Evolutionary conservation across 768 basidiomycete genomes (phyloP).

Genomic region (Panaeolus papilionaceus): DNA sequence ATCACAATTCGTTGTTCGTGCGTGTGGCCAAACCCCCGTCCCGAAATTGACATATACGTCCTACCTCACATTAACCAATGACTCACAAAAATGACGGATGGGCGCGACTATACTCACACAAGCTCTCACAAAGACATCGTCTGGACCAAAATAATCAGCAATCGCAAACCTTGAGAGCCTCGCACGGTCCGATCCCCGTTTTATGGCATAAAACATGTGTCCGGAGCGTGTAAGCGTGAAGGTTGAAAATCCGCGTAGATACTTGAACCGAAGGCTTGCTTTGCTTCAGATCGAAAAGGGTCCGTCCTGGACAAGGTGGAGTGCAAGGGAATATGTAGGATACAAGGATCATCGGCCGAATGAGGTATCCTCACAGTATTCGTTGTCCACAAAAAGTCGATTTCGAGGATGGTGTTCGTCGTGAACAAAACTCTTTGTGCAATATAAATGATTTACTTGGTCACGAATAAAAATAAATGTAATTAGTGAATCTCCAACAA

Average conservation of each 20-base stretch:
- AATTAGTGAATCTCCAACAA: not conserved
- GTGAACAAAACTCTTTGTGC: not conserved
- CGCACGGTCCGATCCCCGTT: conserved; percentile 10
- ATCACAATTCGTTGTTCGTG: not conserved
- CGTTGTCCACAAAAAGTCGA: not conserved
- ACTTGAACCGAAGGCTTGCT: not conserved
- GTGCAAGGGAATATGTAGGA: not conserved
- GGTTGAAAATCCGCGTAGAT: not conserved
- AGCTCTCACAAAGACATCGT: not conserved
- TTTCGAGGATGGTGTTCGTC: not conserved
- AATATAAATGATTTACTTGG: not conserved
- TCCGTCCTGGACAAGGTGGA: not conserved
- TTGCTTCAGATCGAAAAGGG: conserved; percentile 4
- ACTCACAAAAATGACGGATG: no score
- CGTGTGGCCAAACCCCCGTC: no score
- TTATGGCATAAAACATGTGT: conserved; percentile 7
- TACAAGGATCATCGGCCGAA: not conserved
- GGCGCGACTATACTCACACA: no score
- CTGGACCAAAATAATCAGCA: no score
- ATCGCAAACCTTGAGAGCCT: not conserved
- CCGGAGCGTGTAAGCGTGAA: not conserved
- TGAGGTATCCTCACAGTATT: not conserved
- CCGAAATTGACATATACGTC: no score
- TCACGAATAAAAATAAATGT: not conserved
- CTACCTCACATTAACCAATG: no score